Base-by-base conservation (phyloP, 148 eudicot species). In the Bassia scoparia region DNA sequence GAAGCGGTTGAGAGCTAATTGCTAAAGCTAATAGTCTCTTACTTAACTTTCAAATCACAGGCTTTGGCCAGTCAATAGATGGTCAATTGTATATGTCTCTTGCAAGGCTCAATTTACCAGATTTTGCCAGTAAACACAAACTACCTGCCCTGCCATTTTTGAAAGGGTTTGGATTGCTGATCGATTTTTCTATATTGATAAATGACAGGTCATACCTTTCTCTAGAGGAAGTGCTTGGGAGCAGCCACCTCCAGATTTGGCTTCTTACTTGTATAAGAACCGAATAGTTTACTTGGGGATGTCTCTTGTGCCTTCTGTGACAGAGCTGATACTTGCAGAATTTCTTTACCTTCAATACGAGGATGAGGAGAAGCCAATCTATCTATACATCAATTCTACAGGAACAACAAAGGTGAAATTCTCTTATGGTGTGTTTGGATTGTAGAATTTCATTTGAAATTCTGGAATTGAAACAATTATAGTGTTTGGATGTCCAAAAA, bases 181-280 rank as follows among this genome's bases (percentile, higher is more conserved):
- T 53, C 24, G 14, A 53, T 59, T n/a, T 21, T 30, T 50, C 68
- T 43, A 18, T 69, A 18, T 74, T 67, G 50, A 75, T 85, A 87
- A 37, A 70, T 74, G 50, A 74, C 88, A 95, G 99, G 97, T 86
- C 61, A 88, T 89, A 77, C 97, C 97, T 61, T 87, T 85, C 77
- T 82, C 89, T 80, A 85, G 87, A 82, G 97, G 89, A 81, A 91
- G 85, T 82, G 91, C 89, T 55, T 87, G 85, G 94, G 92, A 95
- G 77, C 90, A 89, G 61, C 92, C 93, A 83, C 99, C 99, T 44
- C 99, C 99, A 48, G 97, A 96, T 87, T 54, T 96, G 73, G 96
- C 97, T 46, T 92, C 99, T 21, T 88, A 86, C 78, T 78, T 92
- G 48, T 89, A 78, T 74, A 85, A 88, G 83, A 84, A 96, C 38